Base-by-base conservation (phyloP, 2,329 filamentous ascomycete genomes). In the Aspergillus aculeatinus region DNA sequence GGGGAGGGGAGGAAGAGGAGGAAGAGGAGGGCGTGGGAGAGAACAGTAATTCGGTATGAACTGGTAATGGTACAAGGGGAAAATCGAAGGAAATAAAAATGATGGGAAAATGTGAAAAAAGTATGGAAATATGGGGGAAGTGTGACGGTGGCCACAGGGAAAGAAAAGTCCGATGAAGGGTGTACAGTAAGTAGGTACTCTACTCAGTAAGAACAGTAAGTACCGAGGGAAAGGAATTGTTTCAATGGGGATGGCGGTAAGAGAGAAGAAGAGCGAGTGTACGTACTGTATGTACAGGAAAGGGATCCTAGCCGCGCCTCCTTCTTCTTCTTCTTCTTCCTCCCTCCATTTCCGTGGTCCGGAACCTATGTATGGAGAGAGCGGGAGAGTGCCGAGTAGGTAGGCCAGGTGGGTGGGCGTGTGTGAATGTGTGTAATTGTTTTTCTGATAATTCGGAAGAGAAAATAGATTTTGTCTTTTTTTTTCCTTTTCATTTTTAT, bases 151-250 rank as follows among this genome's bases (percentile, higher is more conserved):
- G 66, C 65, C 64, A 64, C 64, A 57, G 61, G 48, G 55, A 54
- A 48, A 50, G 59, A 63, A 65, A 64, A 64, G 61, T 50, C 61
- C 60, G 63, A 65, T 33, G 52, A 35, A 63, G 33, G 48, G 51
- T 44, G 44, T 33, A 35, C 33, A 35, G 63, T 66, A 1, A 27
- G 25, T 35, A 14, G 2, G 33, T 35, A 21, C 21, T 21, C 21
- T 21, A 21, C 21, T 21, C 21, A 21, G 21, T 21, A 21, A 21
- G 1, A 21, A 35, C 33, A 35, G 33, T 2, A 16, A 35, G 33
- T 35, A 68, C 68, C 68, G 63, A 70, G 66, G 67, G 61, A 67
- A 60, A 67, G 67, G 67, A 68, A 63, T 63, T 58, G 27, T 29
- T 29, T 29, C 27, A 65, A 55, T 60, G 50, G 57, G 59, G 62